phyloP scores from a whole-genome alignment of 345 rosid genomes.

The Carallia pectinifolia region DNA sequence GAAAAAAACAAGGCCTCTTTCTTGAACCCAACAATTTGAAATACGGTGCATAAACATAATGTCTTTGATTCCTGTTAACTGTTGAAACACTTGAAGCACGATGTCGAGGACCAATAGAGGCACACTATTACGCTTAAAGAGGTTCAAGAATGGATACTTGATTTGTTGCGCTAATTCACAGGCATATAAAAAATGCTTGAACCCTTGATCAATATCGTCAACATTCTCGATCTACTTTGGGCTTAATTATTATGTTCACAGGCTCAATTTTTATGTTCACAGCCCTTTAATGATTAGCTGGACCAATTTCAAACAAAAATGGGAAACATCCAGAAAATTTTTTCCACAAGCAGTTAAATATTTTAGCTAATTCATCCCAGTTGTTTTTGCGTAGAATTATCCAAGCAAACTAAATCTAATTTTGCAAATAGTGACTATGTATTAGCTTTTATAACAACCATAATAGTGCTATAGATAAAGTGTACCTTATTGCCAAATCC shows the following conservation, averaged over 20 bases:
- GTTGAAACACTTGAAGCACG: conserved; percentile 36
- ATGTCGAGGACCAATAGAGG: conserved; percentile 43
- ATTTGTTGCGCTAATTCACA: conserved; percentile 19
- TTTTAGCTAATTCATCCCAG: not conserved
- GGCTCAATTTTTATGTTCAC: no score
- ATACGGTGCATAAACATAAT: conserved; percentile 66
- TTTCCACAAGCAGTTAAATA: not conserved
- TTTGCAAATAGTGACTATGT: no score
- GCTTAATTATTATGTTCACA: not conserved
- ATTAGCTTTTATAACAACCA: no score
- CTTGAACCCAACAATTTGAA: conserved; percentile 67
- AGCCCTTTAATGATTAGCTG: no score
- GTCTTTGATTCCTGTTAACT: conserved; percentile 48
- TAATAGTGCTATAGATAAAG: no score
- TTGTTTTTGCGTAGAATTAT: no score
- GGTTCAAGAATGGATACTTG: conserved; percentile 14
- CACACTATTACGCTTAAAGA: conserved; percentile 31
- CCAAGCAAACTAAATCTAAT: no score
- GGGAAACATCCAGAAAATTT: not conserved
- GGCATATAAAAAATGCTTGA: conserved; percentile 29
- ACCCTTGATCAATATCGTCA: conserved; percentile 31
- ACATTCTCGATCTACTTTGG: conserved; percentile 17
- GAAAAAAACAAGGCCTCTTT: conserved; percentile 56
- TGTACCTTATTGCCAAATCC: not conserved
- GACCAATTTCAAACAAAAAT: not conserved